Percentiles rank a stretch among this genome's conserved stretches.
Evolutionary conservation across 768 basidiomycete genomes (phyloP).

Genomic region (Suillus ampliporus): DNA sequence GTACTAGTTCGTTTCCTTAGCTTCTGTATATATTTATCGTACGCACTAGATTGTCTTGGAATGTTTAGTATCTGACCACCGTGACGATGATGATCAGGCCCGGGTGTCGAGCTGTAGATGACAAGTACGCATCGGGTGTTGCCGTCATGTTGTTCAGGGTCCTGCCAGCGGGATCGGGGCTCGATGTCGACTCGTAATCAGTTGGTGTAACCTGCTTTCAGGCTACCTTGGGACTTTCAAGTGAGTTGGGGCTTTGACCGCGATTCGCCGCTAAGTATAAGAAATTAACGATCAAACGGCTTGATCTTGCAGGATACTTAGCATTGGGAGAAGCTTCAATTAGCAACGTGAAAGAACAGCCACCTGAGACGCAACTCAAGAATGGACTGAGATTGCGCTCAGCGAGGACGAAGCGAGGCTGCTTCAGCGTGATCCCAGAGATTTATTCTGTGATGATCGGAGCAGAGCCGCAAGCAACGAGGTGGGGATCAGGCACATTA

Average conservation of each 20-base stretch:
- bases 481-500: not conserved
- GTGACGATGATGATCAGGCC: not conserved
- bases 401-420: not conserved
- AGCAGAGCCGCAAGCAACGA: not conserved
- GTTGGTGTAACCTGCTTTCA: no score
- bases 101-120: not conserved
- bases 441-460: not conserved
- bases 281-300: no score
- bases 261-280: no score
- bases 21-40: conserved; percentile 1
- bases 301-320: no score
- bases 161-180: no score
- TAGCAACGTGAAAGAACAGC: no score
- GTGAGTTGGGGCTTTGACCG: no score
- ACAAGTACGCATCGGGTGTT: not conserved
- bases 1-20: not conserved
- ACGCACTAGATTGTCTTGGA: not conserved
- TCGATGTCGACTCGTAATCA: no score
- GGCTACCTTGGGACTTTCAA: no score
- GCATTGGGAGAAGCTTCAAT: no score
- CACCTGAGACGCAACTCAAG: not conserved
- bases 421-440: not conserved
- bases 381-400: not conserved
- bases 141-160: not conserved
- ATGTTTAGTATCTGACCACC: not conserved